phyloP scores from a whole-genome alignment of 2,329 filamentous ascomycete genomes.

The Pseudopyricularia cyperi region DNA sequence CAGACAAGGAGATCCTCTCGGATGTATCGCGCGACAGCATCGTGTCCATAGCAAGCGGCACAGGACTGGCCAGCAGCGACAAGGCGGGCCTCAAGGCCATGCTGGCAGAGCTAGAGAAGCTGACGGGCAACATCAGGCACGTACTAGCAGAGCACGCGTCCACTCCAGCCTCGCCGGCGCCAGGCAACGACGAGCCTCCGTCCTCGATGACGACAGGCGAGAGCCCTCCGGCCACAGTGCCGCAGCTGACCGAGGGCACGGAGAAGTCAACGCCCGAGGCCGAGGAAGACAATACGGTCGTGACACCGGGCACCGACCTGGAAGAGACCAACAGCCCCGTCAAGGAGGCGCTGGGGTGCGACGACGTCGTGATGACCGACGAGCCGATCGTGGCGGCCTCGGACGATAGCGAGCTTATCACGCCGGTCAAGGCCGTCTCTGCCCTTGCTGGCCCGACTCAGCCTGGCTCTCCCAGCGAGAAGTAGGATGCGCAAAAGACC shows the following conservation, averaged over 20 bases:
- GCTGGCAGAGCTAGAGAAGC: constrained; percentile 30
- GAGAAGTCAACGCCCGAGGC: constrained; percentile 2
- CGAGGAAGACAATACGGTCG: constrained; percentile 1
- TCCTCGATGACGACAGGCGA: background rate
- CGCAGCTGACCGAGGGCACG: constrained; percentile 1
- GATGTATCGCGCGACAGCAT: constrained; percentile 35
- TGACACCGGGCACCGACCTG: constrained; percentile 1
- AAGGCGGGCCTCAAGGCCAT: constrained; percentile 32
- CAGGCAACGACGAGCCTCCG: background rate
- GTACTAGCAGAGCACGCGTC: constrained; percentile 7
- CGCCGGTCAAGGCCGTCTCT: background rate
- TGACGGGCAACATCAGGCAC: constrained; percentile 24
- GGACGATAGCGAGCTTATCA: constrained; percentile 1
- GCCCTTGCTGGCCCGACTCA: background rate
- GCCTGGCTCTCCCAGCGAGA: background rate
- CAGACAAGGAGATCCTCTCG: constrained; percentile 29
- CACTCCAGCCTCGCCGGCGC: background rate
- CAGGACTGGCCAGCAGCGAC: constrained; percentile 27
- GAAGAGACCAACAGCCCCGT: constrained; percentile 1
- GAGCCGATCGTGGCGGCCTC: background rate
- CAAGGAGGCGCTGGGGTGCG: background rate
- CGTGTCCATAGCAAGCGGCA: constrained; percentile 22
- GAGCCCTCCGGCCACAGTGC: background rate
- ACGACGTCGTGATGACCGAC: constrained; percentile 3
- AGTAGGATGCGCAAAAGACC: background rate